Evolutionary conservation across 164 flowering plant genomes (phyloP).

Genomic region (Malania oleifera): DNA sequence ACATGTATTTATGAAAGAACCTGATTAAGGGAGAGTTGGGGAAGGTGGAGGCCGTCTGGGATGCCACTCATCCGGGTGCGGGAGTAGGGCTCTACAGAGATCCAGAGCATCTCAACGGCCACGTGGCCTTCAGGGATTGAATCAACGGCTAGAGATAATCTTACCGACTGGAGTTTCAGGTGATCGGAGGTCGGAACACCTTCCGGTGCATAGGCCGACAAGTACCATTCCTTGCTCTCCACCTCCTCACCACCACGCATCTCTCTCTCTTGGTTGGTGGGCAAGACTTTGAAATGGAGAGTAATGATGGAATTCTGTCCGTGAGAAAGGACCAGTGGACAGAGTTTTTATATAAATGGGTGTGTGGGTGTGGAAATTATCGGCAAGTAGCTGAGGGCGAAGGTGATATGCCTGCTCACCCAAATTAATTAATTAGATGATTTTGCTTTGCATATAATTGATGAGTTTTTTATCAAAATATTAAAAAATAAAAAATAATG

Average conservation of each 20-base stretch:
- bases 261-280: too few relatives aligned
- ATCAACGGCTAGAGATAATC: constrained; percentile 15
- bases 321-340: too few relatives aligned
- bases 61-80: constrained; percentile 30
- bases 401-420: too few relatives aligned
- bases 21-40: constrained; percentile 29
- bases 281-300: too few relatives aligned
- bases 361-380: too few relatives aligned
- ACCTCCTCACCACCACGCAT: constrained; percentile 1
- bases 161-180: constrained; percentile 24
- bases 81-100: constrained; percentile 38
- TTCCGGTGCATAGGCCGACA: constrained; percentile 26
- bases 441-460: too few relatives aligned
- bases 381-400: too few relatives aligned
- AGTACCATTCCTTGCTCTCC: constrained; percentile 35
- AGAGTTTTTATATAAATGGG: too few relatives aligned
- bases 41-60: constrained; percentile 28
- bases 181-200: constrained; percentile 35
- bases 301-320: too few relatives aligned
- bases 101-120: constrained; percentile 21
- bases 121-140: constrained; percentile 31
- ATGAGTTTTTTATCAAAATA: too few relatives aligned
- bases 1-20: constrained; percentile 10
- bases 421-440: too few relatives aligned
- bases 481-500: too few relatives aligned